Conservation (phyloP, 2,329 filamentous ascomycete species). For the Fusarium sp. region DNA sequence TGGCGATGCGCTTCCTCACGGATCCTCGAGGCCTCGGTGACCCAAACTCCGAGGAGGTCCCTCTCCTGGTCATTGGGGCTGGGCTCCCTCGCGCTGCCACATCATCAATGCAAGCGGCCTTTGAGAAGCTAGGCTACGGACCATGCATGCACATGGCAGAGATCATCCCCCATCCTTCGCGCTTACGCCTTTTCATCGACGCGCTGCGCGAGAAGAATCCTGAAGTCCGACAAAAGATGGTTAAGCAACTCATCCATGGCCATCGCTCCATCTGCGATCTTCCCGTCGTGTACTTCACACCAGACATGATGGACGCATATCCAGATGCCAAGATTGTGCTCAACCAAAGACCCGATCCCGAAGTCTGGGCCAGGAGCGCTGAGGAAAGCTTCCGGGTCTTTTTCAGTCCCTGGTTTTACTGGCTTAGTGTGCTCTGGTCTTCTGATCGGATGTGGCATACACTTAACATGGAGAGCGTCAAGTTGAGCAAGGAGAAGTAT, state of each 20-base stretch:
- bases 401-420: constrained; percentile 38
- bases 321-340: constrained; percentile 47
- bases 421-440: constrained; percentile 39
- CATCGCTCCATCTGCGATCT: constrained; percentile 45
- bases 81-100: constrained; percentile 50
- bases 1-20: constrained; percentile 28
- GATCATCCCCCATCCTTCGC: constrained; percentile 37
- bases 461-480: constrained; percentile 24
- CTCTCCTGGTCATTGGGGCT: constrained; percentile 41
- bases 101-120: constrained; percentile 48
- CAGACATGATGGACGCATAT: constrained; percentile 52
- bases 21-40: constrained; percentile 15
- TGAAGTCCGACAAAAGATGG: constrained; percentile 41
- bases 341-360: constrained; percentile 43
- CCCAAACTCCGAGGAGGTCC: neutral
- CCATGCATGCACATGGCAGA: constrained; percentile 50
- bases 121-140: constrained; percentile 43
- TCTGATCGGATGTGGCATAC: constrained; percentile 44
- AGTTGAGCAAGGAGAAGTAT: neutral
- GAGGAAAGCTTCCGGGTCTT: constrained; percentile 43
- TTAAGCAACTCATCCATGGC: constrained; percentile 45
- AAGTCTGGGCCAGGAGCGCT: constrained; percentile 43
- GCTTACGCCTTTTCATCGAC: constrained; percentile 38
- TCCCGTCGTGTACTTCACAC: constrained; percentile 46
- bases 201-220: constrained; percentile 43